phyloP scores from a whole-genome alignment of 768 basidiomycete genomes.

The Hygrocybe punicea region DNA sequence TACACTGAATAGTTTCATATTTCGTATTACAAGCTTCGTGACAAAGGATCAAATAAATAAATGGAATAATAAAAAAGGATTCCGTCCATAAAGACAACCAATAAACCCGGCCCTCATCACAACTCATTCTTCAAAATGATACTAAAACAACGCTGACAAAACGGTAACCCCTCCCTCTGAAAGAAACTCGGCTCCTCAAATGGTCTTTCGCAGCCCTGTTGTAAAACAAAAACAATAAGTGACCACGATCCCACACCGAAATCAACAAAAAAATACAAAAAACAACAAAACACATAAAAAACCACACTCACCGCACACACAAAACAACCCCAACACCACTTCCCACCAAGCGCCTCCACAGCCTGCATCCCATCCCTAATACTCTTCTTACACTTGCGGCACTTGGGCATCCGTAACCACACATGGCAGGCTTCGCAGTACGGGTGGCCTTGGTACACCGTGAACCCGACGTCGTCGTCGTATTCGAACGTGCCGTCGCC shows the following conservation, averaged over 20 bases:
- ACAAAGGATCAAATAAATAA: no score
- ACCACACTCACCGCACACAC: conserved; percentile 71
- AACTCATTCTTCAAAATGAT: conserved; percentile 78
- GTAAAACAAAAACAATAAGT: conserved; percentile 5
- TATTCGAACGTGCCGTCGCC: conserved; percentile 72
- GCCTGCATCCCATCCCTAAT: conserved; percentile 78
- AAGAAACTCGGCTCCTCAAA: conserved; percentile 89
- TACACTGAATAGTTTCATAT: no score
- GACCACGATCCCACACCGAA: not conserved
- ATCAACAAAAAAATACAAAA: not conserved
- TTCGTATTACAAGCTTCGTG: no score
- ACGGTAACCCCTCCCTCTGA: conserved; percentile 75
- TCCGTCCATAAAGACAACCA: no score
- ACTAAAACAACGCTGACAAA: conserved; percentile 85
- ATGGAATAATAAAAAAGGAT: no score
- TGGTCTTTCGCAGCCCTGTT: conserved; percentile 64
- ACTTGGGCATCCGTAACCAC: conserved; percentile 83
- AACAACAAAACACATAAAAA: conserved; percentile 1
- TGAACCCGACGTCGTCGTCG: conserved; percentile 72
- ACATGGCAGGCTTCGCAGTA: conserved; percentile 96
- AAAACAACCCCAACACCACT: conserved; percentile 95
- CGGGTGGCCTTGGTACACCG: conserved; percentile 86
- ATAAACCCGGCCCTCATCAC: no score
- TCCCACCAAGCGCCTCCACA: conserved; percentile 85
- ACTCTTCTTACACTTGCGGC: conserved; percentile 77